A percentile compares a stretch with the other conserved stretches of the same genome.
phyloP scores from a whole-genome alignment of 2,329 filamentous ascomycete genomes.

The Cucurbitaria berberidis region DNA sequence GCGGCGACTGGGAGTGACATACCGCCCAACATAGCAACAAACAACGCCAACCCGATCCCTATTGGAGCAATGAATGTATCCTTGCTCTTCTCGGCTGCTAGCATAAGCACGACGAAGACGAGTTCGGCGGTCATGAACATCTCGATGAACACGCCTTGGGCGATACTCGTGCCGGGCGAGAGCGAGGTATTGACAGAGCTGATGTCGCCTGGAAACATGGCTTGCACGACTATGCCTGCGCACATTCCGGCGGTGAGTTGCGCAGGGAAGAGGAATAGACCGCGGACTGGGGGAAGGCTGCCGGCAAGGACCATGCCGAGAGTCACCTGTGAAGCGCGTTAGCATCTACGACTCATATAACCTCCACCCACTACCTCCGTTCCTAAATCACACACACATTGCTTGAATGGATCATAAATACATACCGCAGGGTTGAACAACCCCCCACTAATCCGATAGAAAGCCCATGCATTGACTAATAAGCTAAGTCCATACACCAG shows the following conservation, averaged over 20 bases:
- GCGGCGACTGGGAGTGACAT: neutral
- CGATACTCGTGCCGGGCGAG: conserved; percentile 21
- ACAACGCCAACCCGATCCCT: conserved; percentile 28
- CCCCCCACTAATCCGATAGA: conserved; percentile 38
- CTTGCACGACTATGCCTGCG: conserved; percentile 29
- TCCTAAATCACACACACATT: too few species aligned
- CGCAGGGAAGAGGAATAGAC: conserved; percentile 25
- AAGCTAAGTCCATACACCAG: conserved; percentile 40
- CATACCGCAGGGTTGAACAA: conserved; percentile 28
- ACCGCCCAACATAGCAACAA: conserved; percentile 38
- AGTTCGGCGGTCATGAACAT: conserved; percentile 33
- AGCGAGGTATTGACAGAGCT: conserved; percentile 28
- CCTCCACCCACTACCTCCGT: too few species aligned
- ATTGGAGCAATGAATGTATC: conserved; percentile 31
- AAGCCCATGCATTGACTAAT: conserved; percentile 41
- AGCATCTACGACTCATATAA: neutral
- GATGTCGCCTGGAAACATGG: conserved; percentile 33
- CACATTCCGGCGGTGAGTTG: conserved; percentile 34
- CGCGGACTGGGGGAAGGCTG: conserved; percentile 22
- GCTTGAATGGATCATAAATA: too few species aligned
- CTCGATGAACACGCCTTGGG: conserved; percentile 27
- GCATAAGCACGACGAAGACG: conserved; percentile 35
- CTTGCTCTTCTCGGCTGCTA: conserved; percentile 40
- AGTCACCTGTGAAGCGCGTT: conserved; percentile 19
- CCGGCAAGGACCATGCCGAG: conserved; percentile 32